Base-by-base conservation (phyloP, 1,139 yeast species). In the Geotrichum macrosporum region DNA sequence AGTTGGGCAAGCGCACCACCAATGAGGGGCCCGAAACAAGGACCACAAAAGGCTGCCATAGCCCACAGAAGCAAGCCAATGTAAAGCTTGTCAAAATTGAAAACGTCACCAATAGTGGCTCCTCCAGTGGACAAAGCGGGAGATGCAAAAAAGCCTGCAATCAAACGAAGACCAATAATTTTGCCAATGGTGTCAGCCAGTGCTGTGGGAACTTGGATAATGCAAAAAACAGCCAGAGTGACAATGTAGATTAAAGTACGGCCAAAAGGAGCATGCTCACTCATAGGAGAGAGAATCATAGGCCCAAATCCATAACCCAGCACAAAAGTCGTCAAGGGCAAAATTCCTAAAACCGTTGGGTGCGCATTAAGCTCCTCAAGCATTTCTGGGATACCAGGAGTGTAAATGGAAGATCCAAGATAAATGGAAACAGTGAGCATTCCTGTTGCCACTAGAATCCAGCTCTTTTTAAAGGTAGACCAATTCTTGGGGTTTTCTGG, bases 51-150 rank as follows among this genome's bases (percentile, higher is more conserved):
- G 57, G 74, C 78, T 63, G 66, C 78, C 50, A 57, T 72, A 62
- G 75, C 78, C 81, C 71, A 78, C 45, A 68, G 62, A 35, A 61
- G 80, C 58, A 70, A 35, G 56, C 66, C 78, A 18, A 80, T 51
- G 24, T 52, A 47, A 33, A 58, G 35, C 3, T 55, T 50, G 12
- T 53, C 38, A 12, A 46, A 48, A 2, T 57, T 60, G 34, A 52
- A 22, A 27, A 63, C 51, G 65, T 88, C 96, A 50, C 83, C 74
- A 52, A 87, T 76, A 3, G 94, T 80, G 51, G 95, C 96, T 50
- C 89, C 94, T 10, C 92, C 95, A 56, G 85, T 79, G 3, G 94
- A 80, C 61, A 88, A 71, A 0, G 94, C 87, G 4, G 96, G 96
- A 4, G 92, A 79, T 0, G 94, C 85, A 49, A 84, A 73, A 27